Percentiles rank a stretch among this genome's conserved stretches.
Evolutionary conservation across 1,139 yeast genomes (phyloP).

Genomic region (Wickerhamomyces sp.): DNA sequence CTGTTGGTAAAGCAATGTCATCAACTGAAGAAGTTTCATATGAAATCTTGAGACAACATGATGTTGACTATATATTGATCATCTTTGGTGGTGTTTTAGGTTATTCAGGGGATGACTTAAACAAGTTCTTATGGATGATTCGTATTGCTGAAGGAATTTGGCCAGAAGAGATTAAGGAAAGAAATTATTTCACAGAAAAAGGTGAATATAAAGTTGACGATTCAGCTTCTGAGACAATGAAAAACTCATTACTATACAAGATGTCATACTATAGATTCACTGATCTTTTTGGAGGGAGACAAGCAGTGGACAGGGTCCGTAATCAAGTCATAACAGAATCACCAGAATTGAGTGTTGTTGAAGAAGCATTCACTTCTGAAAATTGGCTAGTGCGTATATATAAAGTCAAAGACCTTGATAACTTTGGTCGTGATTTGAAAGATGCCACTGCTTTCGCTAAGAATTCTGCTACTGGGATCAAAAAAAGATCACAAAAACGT

Average conservation of each 20-base stretch:
- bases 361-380: slow-evolving; percentile 92
- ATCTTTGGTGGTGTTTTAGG: slow-evolving; percentile 95
- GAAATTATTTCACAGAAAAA: slow-evolving; percentile 72
- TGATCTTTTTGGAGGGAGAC: slow-evolving; percentile 60
- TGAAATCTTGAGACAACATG: slow-evolving; percentile 82
- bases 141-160: slow-evolving; percentile 98
- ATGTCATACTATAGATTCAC: slow-evolving; percentile 87
- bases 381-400: slow-evolving; percentile 96
- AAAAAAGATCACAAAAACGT: slow-evolving; percentile 47
- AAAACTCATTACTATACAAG: slow-evolving; percentile 87
- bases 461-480: slow-evolving; percentile 28
- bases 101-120: slow-evolving; percentile 93
- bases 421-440: slow-evolving; percentile 70
- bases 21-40: slow-evolving; percentile 85
- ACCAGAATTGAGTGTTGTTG: slow-evolving; percentile 69
- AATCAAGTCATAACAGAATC: slow-evolving; percentile 64
- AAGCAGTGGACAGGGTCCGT: slow-evolving; percentile 83
- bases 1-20: slow-evolving; percentile 99
- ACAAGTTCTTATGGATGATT: slow-evolving; percentile 98
- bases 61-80: slow-evolving; percentile 89
- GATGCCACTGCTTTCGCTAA: slow-evolving; percentile 45
- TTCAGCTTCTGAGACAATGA: slow-evolving; percentile 80
- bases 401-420: slow-evolving; percentile 87
- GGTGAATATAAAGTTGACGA: slow-evolving; percentile 90
- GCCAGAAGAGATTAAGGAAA: slow-evolving; percentile 94